These are phyloP conservation scores for Aureobasidium sp. DNA, from an alignment of 2,329 filamentous ascomycete species.

Conservation along the genomic window DNA sequence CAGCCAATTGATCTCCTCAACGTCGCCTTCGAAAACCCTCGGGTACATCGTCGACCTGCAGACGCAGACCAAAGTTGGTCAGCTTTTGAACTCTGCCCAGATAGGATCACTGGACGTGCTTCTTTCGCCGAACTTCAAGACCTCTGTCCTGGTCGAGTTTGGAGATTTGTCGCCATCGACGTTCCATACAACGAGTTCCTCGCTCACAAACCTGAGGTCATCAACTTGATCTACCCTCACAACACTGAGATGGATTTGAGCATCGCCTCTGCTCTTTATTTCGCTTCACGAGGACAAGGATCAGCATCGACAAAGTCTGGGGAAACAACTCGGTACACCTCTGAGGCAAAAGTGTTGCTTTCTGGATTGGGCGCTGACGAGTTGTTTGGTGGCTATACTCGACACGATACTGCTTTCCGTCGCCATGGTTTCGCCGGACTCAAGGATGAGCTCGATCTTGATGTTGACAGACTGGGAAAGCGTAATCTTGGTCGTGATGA, in stretches of 20 bases:
- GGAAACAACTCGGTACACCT: slow-evolving; percentile 45
- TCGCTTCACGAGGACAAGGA: slow-evolving; percentile 72
- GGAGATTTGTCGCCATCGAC: slow-evolving; percentile 83
- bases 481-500: slow-evolving; percentile 95
- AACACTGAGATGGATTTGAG: slow-evolving; percentile 99
- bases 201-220: slow-evolving; percentile 60
- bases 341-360: slow-evolving; percentile 72
- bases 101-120: slow-evolving; percentile 76
- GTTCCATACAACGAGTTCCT: slow-evolving; percentile 71
- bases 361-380: slow-evolving; percentile 95
- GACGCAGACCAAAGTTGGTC: slow-evolving; percentile 21
- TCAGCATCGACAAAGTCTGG: slow-evolving; percentile 20
- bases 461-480: slow-evolving; percentile 78
- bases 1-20: slow-evolving; percentile 84
- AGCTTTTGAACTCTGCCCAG: slow-evolving; percentile 77
- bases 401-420: slow-evolving; percentile 71
- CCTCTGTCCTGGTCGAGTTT: slow-evolving; percentile 63
- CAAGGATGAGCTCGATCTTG: slow-evolving; percentile 74
- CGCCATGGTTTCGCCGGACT: slow-evolving; percentile 64
- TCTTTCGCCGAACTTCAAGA: slow-evolving; percentile 67
- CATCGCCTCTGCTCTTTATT: slow-evolving; percentile 89
- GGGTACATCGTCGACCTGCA: slow-evolving; percentile 41
- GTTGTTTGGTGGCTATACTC: slow-evolving; percentile 85
- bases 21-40: slow-evolving; percentile 93
- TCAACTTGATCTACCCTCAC: slow-evolving; percentile 79